A percentile compares a stretch with the other conserved stretches of the same genome.
Conservation (phyloP, 2,329 filamentous ascomycete species). For the Beauveria medogensis region DNA sequence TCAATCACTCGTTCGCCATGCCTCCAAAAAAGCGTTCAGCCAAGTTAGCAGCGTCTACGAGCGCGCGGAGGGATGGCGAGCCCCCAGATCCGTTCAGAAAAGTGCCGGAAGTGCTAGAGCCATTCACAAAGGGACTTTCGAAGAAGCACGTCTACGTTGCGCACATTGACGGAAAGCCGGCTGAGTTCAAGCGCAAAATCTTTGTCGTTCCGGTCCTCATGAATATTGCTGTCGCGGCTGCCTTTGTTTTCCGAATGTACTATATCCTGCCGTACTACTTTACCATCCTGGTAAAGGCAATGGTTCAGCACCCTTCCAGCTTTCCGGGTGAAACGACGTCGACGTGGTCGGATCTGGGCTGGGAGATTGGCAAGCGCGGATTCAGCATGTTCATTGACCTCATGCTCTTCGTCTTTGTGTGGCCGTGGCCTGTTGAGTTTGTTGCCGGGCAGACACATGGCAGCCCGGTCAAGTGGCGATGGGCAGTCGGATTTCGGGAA, state of each 20-base stretch:
- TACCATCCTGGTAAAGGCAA: conserved; percentile 51
- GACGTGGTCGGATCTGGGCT: conserved; percentile 47
- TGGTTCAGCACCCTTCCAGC: conserved; percentile 59
- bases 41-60: conserved; percentile 20
- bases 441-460: conserved; percentile 49
- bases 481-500: conserved; percentile 64
- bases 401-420: conserved; percentile 56
- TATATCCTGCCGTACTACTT: conserved; percentile 67
- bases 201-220: conserved; percentile 72
- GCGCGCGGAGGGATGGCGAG: conserved; percentile 19
- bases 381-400: conserved; percentile 68
- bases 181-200: conserved; percentile 69
- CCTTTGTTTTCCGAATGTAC: conserved; percentile 63
- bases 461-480: conserved; percentile 66
- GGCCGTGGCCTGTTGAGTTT: conserved; percentile 69
- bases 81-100: conserved; percentile 60
- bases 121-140: conserved; percentile 60
- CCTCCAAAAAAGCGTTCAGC: conserved; percentile 25
- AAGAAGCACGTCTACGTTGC: conserved; percentile 70
- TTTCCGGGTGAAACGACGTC: conserved; percentile 53
- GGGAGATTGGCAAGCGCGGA: conserved; percentile 51
- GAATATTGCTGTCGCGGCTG: conserved; percentile 57
- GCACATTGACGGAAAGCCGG: conserved; percentile 68
- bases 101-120: conserved; percentile 52
- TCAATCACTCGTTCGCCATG: conserved; percentile 6